A percentile compares a stretch with the other conserved stretches of the same genome.
Conservation (phyloP, 2,329 filamentous ascomycete genomes). For the Dactylellina cionopaga region DNA sequence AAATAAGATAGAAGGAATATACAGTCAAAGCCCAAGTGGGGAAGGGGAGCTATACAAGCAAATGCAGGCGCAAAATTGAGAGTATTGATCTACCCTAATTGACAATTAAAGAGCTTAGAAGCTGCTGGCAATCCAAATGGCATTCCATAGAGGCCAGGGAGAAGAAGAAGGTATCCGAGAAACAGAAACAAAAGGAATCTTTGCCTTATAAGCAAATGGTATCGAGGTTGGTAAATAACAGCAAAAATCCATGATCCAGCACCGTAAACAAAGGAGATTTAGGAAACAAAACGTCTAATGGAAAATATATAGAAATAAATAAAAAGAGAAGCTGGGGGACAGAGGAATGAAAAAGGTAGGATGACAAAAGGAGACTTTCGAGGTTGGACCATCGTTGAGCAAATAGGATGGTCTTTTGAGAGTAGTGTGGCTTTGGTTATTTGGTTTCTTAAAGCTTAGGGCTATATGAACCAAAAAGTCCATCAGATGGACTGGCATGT, state of each 20-base stretch:
- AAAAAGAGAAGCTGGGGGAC: neutral
- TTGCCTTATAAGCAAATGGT: conserved; percentile 46
- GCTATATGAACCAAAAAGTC: too few relatives aligned
- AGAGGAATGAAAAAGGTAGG: conserved; percentile 2
- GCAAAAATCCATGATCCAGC: conserved; percentile 44
- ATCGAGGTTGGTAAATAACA: conserved; percentile 23
- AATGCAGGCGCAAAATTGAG: conserved; percentile 19
- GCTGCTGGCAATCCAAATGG: conserved; percentile 1
- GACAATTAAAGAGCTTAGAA: conserved; percentile 22
- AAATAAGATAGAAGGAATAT: conserved; percentile 38
- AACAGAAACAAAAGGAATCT: conserved; percentile 44
- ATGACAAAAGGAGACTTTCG: neutral
- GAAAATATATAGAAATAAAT: neutral
- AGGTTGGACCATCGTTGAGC: too few relatives aligned
- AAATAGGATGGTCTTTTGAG: too few relatives aligned
- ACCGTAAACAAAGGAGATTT: conserved; percentile 49
- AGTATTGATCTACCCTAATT: conserved; percentile 45
- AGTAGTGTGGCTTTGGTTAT: too few relatives aligned
- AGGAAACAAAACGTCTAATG: conserved; percentile 13
- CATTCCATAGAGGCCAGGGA: too few relatives aligned
- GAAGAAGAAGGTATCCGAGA: conserved; percentile 15
- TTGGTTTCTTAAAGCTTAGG: too few relatives aligned
- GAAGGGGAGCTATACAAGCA: conserved; percentile 10
- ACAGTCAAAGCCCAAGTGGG: conserved; percentile 6
- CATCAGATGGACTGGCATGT: neutral